Conservation (phyloP, 208 protist species). For the Trypanosoma lewisi region DNA sequence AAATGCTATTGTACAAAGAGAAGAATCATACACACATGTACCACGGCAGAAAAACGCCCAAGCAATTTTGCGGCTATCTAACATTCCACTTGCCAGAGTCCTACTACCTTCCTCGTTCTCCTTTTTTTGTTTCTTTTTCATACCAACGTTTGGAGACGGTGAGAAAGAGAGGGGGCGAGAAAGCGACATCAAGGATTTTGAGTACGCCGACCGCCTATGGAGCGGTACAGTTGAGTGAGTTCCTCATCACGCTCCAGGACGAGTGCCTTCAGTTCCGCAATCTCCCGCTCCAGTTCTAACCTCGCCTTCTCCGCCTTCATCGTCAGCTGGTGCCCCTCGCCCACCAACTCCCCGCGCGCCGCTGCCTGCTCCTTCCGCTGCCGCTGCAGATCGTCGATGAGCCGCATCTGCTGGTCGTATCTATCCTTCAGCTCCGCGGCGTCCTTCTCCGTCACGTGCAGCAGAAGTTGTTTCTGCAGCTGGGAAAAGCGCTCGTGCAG, state of each 20-base stretch:
- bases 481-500: conserved; percentile 50
- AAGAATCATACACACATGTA: not conserved
- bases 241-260: conserved; percentile 51
- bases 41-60: no score
- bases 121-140: no score
- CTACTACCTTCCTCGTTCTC: no score
- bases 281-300: conserved; percentile 42
- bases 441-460: conserved; percentile 58
- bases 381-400: conserved; percentile 22
- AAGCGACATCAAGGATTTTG: not conserved
- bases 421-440: conserved; percentile 31
- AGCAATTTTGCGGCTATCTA: no score
- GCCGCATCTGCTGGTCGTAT: conserved; percentile 33
- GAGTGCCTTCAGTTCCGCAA: conserved; percentile 41
- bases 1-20: not conserved
- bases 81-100: no score
- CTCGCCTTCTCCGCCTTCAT: conserved; percentile 44
- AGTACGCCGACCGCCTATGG: conserved; percentile 3
- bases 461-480: conserved; percentile 54
- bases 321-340: conserved; percentile 34
- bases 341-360: conserved; percentile 24
- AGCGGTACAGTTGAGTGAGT: conserved; percentile 46
- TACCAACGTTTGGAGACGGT: no score
- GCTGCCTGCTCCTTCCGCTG: conserved; percentile 29
- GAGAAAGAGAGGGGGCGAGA: not conserved